Base-by-base conservation (phyloP, 225 moss, liverwort and hornwort species). In the Thuidium tamariscinum region DNA sequence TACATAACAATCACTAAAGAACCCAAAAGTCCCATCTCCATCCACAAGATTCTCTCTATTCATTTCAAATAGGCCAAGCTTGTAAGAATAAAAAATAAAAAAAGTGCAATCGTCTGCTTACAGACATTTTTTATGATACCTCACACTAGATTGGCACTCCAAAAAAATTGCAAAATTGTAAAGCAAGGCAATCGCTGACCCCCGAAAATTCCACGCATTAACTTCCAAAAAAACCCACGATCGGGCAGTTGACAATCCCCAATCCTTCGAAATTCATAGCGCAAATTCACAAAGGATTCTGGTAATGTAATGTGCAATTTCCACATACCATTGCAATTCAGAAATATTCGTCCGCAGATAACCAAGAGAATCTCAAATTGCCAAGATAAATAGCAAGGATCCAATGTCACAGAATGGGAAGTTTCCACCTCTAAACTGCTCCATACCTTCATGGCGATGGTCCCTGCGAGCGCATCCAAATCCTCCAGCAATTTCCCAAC, bases 401-500 rank as follows among this genome's bases (percentile, higher is more conserved):
- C 27, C 36, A 51, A 49, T 5, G 20, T 30, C 46, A 83, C 41
- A 41, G 13, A 81, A 67, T 51, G 9, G 8, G 2, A n/a, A n/a
- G n/a, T n/a, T 51, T 0, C 52, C n/a, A 51, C 22, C 13, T 51
- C 51, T 8, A 32, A 22, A 51, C 34, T 2, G 10, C 51, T 74
- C 74, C 25, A 55, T 84, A 96, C 97, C 97, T 96, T 97, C 83
- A 97, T 94, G 16, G 97, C 96, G 82, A 97, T 95, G 37, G 98
- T 98, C 23, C 98, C 98, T 2, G 98, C 98, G 34, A 98, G 91
- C 15, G 98, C 98, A 88, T 98, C 98, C 87, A 98, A 84, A 92
- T 98, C 98, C 90, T 98, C 98, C 14, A 98, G 77, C 56, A 98
- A 85, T 89, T 98, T 98, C 20, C 96, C 98, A 81, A 98, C 90